phyloP scores from a whole-genome alignment of 2,329 filamentous ascomycete genomes.

The Paracamarosporium sp. region DNA sequence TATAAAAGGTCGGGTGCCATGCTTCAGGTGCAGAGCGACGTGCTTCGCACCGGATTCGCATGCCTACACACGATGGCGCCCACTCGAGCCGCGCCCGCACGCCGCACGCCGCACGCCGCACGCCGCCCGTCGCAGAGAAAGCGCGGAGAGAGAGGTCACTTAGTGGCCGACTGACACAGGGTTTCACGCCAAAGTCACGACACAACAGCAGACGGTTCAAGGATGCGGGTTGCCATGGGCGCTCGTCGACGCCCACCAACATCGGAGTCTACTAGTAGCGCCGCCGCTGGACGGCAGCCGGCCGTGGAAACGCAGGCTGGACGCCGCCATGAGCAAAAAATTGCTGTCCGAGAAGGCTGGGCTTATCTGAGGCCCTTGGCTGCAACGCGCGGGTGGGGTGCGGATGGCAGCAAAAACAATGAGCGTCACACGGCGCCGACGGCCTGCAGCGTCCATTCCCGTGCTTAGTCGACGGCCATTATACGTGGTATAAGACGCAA shows the following conservation, averaged over 20 bases:
- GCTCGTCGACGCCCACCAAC: not conserved
- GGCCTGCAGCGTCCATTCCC: not conserved
- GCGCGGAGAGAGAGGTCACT: not conserved
- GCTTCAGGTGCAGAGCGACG: not conserved
- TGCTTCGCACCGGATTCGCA: not conserved
- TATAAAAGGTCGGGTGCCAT: not conserved
- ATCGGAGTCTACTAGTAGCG: constrained; percentile 5
- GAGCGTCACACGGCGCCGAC: constrained; percentile 8
- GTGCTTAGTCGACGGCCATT: constrained; percentile 1
- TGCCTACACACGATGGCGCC: not conserved
- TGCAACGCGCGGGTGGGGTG: constrained; percentile 16
- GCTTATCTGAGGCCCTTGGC: constrained; percentile 15
- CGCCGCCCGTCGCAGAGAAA: not conserved
- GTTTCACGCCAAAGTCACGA: not conserved
- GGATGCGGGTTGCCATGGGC: not conserved
- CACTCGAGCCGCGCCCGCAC: not conserved
- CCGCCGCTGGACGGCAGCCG: constrained; percentile 6
- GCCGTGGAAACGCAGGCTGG: constrained; percentile 2
- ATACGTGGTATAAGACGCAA: constrained; percentile 8
- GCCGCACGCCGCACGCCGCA: not conserved
- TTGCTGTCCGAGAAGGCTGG: not conserved
- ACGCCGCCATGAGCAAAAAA: constrained; percentile 8
- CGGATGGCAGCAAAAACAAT: constrained; percentile 13
- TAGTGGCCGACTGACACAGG: not conserved
- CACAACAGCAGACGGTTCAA: not conserved